Percentiles rank a stretch among this genome's conserved stretches.
Conservation (phyloP, 2,329 filamentous ascomycete species). For the Magnaporthiopsis poae region DNA sequence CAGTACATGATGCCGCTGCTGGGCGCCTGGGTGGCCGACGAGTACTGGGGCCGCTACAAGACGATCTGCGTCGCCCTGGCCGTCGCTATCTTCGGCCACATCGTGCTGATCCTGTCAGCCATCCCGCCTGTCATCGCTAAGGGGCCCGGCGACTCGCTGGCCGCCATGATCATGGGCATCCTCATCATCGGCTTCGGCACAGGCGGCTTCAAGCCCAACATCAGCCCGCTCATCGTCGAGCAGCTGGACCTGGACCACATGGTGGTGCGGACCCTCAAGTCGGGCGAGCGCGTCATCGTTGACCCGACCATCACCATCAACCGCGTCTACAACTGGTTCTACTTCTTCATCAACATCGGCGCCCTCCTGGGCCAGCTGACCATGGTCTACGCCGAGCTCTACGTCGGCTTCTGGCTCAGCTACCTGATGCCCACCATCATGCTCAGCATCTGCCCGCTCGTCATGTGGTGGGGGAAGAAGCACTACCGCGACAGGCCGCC, state of each 20-base stretch:
- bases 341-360: constrained; percentile 51
- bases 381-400: constrained; percentile 56
- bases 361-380: constrained; percentile 42
- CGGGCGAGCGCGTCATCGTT: constrained; percentile 54
- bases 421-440: constrained; percentile 49
- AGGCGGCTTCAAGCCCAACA: constrained; percentile 67
- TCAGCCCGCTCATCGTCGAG: constrained; percentile 57
- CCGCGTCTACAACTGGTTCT: constrained; percentile 60
- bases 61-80: constrained; percentile 56
- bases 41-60: constrained; percentile 56
- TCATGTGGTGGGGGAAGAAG: constrained; percentile 42
- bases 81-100: constrained; percentile 53
- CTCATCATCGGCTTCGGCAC: constrained; percentile 49
- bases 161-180: constrained; percentile 53
- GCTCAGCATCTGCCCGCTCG: constrained; percentile 44
- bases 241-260: constrained; percentile 50
- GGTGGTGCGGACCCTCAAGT: constrained; percentile 39
- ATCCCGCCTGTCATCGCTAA: constrained; percentile 51
- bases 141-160: constrained; percentile 44
- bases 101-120: constrained; percentile 57
- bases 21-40: constrained; percentile 36
- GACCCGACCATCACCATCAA: constrained; percentile 54
- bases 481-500: constrained; percentile 43
- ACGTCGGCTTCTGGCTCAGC: constrained; percentile 54
- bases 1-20: constrained; percentile 19